Percentiles rank a stretch among this genome's conserved stretches.
Conservation (phyloP, 331 rosid genomes). For the Stylosanthes scabra region DNA sequence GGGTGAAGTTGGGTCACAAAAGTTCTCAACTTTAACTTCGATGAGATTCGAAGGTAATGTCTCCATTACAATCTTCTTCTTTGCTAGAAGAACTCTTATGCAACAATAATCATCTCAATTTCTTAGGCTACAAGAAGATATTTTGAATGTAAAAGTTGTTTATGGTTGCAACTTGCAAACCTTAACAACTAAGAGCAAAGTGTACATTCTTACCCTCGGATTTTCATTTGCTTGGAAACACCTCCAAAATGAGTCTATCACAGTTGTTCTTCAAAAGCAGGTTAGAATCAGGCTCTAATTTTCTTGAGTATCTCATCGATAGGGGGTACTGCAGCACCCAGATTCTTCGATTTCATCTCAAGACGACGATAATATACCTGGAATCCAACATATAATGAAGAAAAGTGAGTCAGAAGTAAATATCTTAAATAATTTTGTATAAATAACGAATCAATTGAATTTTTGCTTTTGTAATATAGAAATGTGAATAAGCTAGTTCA, state of each 20-base stretch:
- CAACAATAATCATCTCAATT: constrained; percentile 50
- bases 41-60: constrained; percentile 43
- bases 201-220: constrained; percentile 55
- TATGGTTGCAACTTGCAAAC: too few relatives aligned
- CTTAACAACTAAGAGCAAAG: background rate
- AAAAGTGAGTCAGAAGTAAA: too few relatives aligned
- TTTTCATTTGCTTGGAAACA: constrained; percentile 69
- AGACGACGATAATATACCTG: constrained; percentile 60
- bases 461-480: too few relatives aligned
- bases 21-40: constrained; percentile 57
- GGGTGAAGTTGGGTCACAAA: constrained; percentile 68
- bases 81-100: constrained; percentile 49
- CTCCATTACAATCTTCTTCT: constrained; percentile 51
- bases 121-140: constrained; percentile 63
- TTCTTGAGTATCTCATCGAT: constrained; percentile 77
- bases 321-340: constrained; percentile 78
- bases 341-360: constrained; percentile 79
- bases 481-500: too few relatives aligned
- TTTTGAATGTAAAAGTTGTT: constrained; percentile 25
- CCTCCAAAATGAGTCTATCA: constrained; percentile 51
- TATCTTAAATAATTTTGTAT: too few relatives aligned
- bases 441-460: too few relatives aligned
- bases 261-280: constrained; percentile 59
- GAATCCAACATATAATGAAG: too few relatives aligned
- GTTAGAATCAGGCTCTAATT: constrained; percentile 72